Conservation (phyloP, 2,329 filamentous ascomycete genomes). For the Fusarium subtropicale region DNA sequence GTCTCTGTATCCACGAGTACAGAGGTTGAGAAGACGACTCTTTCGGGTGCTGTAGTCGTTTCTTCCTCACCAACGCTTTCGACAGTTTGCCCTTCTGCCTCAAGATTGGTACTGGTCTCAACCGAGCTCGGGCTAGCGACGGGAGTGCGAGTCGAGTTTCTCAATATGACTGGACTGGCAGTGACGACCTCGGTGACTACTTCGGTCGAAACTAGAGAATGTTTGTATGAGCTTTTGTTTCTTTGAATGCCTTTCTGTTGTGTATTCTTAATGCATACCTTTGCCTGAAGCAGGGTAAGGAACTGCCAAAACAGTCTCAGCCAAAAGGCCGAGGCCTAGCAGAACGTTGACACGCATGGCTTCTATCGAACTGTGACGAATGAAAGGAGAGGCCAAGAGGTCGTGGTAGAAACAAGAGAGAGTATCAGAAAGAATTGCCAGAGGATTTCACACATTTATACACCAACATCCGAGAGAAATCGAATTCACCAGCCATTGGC, state of each 20-base stretch:
- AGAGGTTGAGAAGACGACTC: background rate
- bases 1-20: background rate
- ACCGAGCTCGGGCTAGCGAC: background rate
- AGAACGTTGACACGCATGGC: constrained; percentile 8
- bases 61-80: background rate
- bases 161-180: background rate
- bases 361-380: background rate
- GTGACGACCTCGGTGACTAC: background rate
- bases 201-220: background rate
- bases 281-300: background rate
- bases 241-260: background rate
- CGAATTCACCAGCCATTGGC: background rate
- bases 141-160: background rate
- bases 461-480: background rate
- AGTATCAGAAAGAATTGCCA: background rate
- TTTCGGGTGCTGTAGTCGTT: background rate
- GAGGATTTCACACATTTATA: background rate
- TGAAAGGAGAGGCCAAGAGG: background rate
- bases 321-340: constrained; percentile 19
- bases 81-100: background rate
- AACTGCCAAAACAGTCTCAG: constrained; percentile 17
- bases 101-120: too few species aligned
- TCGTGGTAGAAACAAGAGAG: background rate
- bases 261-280: background rate
- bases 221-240: background rate